Evolutionary conservation across 2,329 filamentous ascomycete species (phyloP).

Genomic region (Xylariomycetidae sp.): DNA sequence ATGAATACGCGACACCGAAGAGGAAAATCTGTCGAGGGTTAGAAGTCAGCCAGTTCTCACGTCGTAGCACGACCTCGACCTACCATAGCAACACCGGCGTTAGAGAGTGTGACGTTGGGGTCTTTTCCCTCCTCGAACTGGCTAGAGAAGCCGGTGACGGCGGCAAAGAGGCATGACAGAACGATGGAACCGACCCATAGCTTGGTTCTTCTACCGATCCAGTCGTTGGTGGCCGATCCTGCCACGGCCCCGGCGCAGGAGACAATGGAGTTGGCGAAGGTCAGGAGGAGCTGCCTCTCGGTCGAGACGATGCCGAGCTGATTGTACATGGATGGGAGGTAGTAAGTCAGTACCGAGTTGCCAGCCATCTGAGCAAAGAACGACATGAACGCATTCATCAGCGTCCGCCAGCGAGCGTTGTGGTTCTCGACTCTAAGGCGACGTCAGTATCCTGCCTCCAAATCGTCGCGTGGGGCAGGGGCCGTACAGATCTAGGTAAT

Average conservation of each 20-base stretch:
- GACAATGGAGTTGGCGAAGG: constrained; percentile 6
- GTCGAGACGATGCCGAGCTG: constrained; percentile 11
- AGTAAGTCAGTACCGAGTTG: constrained; percentile 9
- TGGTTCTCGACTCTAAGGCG: constrained; percentile 11
- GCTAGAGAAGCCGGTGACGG: constrained; percentile 17
- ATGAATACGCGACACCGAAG: constrained; percentile 11
- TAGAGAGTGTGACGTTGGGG: constrained; percentile 3
- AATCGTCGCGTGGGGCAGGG: no score
- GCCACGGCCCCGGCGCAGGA: constrained; percentile 16
- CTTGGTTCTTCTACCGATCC: constrained; percentile 20
- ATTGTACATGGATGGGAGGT: constrained; percentile 12
- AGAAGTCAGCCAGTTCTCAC: neutral
- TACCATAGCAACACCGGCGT: constrained; percentile 17
- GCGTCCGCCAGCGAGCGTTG: constrained; percentile 16
- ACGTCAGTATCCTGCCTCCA: no score
- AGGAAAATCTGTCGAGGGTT: constrained; percentile 8
- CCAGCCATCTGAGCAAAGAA: constrained; percentile 6
- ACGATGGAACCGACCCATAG: constrained; percentile 12
- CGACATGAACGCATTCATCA: constrained; percentile 10
- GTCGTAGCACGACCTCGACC: constrained; percentile 7
- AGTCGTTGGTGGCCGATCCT: constrained; percentile 27
- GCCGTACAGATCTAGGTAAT: constrained; percentile 21
- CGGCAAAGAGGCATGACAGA: constrained; percentile 9
- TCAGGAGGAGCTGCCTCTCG: constrained; percentile 7
- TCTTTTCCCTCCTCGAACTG: constrained; percentile 11